These are phyloP conservation scores for Globisporangium parvum DNA, from an alignment of 352 stramenopile genomes.

Conservation along the genomic window DNA sequence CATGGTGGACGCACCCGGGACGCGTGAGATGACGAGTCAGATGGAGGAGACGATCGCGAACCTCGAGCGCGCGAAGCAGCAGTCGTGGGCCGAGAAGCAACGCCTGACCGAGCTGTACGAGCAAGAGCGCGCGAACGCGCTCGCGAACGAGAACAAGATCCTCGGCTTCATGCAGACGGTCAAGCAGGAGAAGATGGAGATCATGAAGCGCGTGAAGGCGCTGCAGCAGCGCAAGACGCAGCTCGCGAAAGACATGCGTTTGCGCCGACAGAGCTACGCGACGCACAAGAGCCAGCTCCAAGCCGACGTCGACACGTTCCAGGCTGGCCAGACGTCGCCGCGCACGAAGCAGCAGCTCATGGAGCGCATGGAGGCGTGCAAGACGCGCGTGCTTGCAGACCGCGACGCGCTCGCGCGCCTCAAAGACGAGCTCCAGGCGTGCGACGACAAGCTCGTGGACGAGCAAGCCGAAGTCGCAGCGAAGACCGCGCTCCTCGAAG, in stretches of 20 bases:
- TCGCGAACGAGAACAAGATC: constrained; percentile 81
- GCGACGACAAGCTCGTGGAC: constrained; percentile 60
- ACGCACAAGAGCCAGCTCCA: constrained; percentile 69
- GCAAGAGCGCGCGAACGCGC: constrained; percentile 80
- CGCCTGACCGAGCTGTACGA: constrained; percentile 78
- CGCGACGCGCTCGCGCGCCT: constrained; percentile 48
- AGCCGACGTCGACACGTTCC: constrained; percentile 70
- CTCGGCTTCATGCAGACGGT: constrained; percentile 86
- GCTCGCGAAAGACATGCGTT: constrained; percentile 66
- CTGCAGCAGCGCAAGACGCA: constrained; percentile 79
- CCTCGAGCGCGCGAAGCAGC: constrained; percentile 81
- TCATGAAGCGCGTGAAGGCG: constrained; percentile 85
- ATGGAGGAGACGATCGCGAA: constrained; percentile 87
- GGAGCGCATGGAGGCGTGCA: constrained; percentile 51
- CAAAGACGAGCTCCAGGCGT: constrained; percentile 56
- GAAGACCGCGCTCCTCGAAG: constrained; percentile 65
- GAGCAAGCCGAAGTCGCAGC: constrained; percentile 68
- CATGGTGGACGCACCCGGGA: neutral
- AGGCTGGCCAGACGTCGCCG: constrained; percentile 28
- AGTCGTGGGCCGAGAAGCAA: constrained; percentile 90
- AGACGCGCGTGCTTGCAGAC: constrained; percentile 51
- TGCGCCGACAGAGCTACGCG: constrained; percentile 69
- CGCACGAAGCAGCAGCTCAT: constrained; percentile 43
- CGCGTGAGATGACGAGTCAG: constrained; percentile 51
- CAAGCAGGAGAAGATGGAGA: constrained; percentile 89